These are phyloP conservation scores for Isoetes engelmannii DNA, from an alignment of 83 land plant genomes.

Conservation along the genomic window DNA sequence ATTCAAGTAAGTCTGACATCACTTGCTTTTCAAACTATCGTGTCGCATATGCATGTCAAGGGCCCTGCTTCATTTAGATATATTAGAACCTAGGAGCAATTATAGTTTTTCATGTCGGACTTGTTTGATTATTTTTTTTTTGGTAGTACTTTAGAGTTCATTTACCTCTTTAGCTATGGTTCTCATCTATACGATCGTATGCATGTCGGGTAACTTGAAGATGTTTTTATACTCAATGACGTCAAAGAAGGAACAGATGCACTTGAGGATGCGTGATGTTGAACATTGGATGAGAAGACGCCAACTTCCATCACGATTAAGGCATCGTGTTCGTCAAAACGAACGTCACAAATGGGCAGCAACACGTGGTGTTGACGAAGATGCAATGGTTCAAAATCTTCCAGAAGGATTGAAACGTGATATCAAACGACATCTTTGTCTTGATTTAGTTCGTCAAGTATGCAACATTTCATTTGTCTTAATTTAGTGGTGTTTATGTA, in stretches of 20 bases:
- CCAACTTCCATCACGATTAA: conserved; percentile 10
- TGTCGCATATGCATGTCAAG: too few relatives aligned
- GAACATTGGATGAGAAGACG: conserved; percentile 14
- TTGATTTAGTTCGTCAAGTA: conserved; percentile 13
- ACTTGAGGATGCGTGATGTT: conserved; percentile 4
- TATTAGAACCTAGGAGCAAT: too few relatives aligned
- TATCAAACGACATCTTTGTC: conserved; percentile 12
- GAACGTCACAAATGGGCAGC: conserved; percentile 16
- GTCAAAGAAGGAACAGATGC: conserved; percentile 10
- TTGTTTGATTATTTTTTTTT: too few relatives aligned
- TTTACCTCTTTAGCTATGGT: neutral
- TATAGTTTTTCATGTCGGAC: too few relatives aligned
- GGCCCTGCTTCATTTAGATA: too few relatives aligned
- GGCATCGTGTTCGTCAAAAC: conserved; percentile 9
- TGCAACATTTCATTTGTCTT: neutral
- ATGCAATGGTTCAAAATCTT: conserved; percentile 8
- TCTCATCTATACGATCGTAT: too few relatives aligned
- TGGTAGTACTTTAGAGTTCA: too few relatives aligned
- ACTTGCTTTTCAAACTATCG: neutral
- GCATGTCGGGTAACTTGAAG: neutral
- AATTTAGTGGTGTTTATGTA: neutral
- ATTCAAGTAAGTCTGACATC: conserved; percentile 54
- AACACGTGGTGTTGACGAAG: conserved; percentile 9
- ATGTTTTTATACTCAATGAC: conserved; percentile 14
- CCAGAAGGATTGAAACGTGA: conserved; percentile 12